phyloP scores from a whole-genome alignment of 1,139 yeast species.

The Petasospora fabianii region DNA sequence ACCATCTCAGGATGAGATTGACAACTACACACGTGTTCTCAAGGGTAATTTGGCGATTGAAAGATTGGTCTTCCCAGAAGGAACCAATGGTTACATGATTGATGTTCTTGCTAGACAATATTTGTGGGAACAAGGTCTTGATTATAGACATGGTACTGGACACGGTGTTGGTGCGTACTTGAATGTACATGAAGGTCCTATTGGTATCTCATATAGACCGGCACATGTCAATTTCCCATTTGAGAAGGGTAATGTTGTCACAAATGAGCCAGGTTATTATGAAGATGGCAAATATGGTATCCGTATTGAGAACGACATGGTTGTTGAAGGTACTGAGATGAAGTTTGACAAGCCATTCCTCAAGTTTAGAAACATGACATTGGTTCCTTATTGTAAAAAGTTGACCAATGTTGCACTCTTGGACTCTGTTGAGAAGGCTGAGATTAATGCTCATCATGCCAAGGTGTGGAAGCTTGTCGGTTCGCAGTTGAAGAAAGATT shows the following conservation, averaged over 20 bases:
- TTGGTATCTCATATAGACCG: conserved; percentile 76
- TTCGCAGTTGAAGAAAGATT: conserved; percentile 44
- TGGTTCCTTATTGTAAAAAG: conserved; percentile 80
- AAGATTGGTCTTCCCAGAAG: conserved; percentile 75
- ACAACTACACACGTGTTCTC: conserved; percentile 82
- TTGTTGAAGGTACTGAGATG: conserved; percentile 42
- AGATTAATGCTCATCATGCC: conserved; percentile 69
- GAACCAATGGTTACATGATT: conserved; percentile 77
- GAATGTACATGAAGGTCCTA: conserved; percentile 96
- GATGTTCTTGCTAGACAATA: conserved; percentile 88
- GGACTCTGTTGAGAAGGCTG: conserved; percentile 54
- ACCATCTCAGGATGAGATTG: conserved; percentile 65
- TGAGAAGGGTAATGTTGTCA: conserved; percentile 65
- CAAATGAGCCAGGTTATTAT: conserved; percentile 96
- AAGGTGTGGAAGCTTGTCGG: conserved; percentile 56
- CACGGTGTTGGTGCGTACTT: conserved; percentile 95
- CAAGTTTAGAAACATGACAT: conserved; percentile 80
- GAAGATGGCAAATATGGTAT: conserved; percentile 92
- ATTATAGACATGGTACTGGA: conserved; percentile 95
- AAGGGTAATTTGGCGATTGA: conserved; percentile 89
- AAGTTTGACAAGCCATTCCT: conserved; percentile 53
- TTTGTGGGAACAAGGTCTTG: conserved; percentile 83
- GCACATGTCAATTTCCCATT: conserved; percentile 31
- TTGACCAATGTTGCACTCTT: conserved; percentile 60
- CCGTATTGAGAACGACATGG: conserved; percentile 80